Evolutionary conservation across 495 filamentous ascomycete species (phyloP), one percentile per base, ranked within the genome.

Genomic region (Penicillium psychrofluorescens): DNA sequence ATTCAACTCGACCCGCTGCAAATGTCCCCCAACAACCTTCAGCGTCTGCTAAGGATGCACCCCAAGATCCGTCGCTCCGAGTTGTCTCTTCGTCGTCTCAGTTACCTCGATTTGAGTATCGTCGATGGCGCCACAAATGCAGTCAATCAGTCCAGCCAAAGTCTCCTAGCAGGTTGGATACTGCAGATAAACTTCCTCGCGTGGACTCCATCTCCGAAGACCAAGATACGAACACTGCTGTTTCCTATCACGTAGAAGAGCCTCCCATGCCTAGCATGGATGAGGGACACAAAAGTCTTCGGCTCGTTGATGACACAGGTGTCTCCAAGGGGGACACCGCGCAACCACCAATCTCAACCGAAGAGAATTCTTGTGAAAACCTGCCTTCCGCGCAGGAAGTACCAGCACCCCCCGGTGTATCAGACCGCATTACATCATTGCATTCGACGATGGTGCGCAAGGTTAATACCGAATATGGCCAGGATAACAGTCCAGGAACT

Each of bases 71-170:
- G 2, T 68, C 70, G 7, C 42, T 72, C 29, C 53, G 51, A 35
- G 55, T 71, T 4, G 37, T 66, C 14, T 56, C 65, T 38, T 69
- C 71, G 9, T 66, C 68, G 5, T 73, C 71, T 10, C 64, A 70
- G 37, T 48, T 72, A 42, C 61, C 66, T 1, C 64, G 66, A 41
- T 76, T 75, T 46, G 62, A 70, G 52, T 76, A 73, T 51, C 62
- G 68, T n/a, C 49, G 56, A n/a, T 55, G 48, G 40, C 59, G 55
- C 33, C 38, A 33, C 7, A 8, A 36, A 6, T 47, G 44, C 14
- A 44, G 34, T 16, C 36, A 50, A 9, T 28, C 41, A 3, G 15
- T 11, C 1, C 12, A 35, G 8, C 11, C 30, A 13, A 43, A 45
- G 11, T 49, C 46, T 14, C 35, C 45, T 11, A 11, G 30, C 31